phyloP scores from a whole-genome alignment of 345 rosid species.

The Kernera saxatilis region DNA sequence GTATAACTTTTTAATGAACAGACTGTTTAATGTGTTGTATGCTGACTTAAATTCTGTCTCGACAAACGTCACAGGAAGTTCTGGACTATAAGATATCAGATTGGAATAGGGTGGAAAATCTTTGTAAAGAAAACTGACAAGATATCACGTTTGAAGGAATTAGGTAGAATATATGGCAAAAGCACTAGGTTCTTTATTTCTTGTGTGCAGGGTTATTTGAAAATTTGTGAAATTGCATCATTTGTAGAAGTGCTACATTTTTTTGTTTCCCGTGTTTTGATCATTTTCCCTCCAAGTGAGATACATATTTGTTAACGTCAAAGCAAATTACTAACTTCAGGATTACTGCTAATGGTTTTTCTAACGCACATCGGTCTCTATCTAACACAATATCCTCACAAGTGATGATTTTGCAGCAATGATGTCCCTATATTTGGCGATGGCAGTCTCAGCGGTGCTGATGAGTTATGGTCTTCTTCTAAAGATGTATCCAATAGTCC shows the following conservation, averaged over 20 bases:
- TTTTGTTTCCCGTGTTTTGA: too few relatives aligned
- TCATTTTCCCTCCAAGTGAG: neutral
- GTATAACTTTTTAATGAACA: neutral
- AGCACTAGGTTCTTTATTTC: neutral
- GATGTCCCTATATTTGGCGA: constrained; percentile 80
- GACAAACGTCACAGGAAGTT: neutral
- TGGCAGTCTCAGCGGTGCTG: constrained; percentile 55
- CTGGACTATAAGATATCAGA: neutral
- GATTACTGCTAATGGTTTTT: constrained; percentile 4
- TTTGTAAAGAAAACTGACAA: neutral
- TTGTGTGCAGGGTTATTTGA: neutral
- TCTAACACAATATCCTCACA: constrained; percentile 86
- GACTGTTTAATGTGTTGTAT: neutral
- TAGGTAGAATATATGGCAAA: neutral
- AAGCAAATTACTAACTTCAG: neutral
- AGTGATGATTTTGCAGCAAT: constrained; percentile 92
- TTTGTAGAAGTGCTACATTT: too few relatives aligned
- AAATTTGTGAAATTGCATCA: neutral
- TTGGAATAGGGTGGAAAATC: neutral
- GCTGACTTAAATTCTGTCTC: neutral
- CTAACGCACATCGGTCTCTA: constrained; percentile 22
- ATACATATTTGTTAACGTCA: neutral
- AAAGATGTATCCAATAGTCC: constrained; percentile 52
- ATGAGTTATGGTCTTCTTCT: constrained; percentile 75
- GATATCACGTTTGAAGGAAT: neutral